Base-by-base conservation (phyloP, 108 stramenopile genomes). In the Asterionellopsis glacialis region DNA sequence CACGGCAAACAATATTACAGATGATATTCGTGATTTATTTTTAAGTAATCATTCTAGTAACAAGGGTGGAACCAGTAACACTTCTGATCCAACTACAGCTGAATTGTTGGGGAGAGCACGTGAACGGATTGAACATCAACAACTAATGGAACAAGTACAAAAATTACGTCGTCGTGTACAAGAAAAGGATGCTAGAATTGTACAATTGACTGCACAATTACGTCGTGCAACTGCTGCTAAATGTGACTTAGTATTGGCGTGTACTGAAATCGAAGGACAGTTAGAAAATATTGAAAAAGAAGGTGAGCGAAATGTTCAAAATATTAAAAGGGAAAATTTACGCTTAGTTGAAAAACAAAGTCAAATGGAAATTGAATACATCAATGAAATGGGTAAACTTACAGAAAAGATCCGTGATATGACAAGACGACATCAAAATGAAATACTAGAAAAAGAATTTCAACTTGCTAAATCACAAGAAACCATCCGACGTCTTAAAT, bases 161-260 rank as follows among this genome's bases (percentile, higher is more conserved):
- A 45, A 66, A 16, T 67, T 82, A 21, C 64, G 60, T 22, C 41
- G 51, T 3, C 44, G 59, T 18, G 59, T 76, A 1, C 26, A 56
- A 33, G 55, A 45, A 19, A 82, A 75, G 77, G 71, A 78, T 43
- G 41, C 55, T 11, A 61, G 78, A 49, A 63, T 71, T 33, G 67
- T 67, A 28, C 67, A 64, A 22, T 55, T 82, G 64, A 65, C 77
- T 0, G 71, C 64, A 48, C 77, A 82, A 42, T 56, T 82, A 0
- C 81, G 77, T 14, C 74, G 74, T 28, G 74, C 81, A 0, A 64
- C 74, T 0, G 74, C 62, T 7, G 70, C 74, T 12, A 78, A 79
- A 50, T 78, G 71, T 52, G 81, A 81, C 59, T 45, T 81, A 15
- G 74, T 81, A 14, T 6, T 81, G 24, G 80, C 80, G 9, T 75